Evolutionary conservation across 75 land plant genomes (phyloP), one percentile per base, ranked within the genome.

Genomic region (Azolla pinnata): DNA sequence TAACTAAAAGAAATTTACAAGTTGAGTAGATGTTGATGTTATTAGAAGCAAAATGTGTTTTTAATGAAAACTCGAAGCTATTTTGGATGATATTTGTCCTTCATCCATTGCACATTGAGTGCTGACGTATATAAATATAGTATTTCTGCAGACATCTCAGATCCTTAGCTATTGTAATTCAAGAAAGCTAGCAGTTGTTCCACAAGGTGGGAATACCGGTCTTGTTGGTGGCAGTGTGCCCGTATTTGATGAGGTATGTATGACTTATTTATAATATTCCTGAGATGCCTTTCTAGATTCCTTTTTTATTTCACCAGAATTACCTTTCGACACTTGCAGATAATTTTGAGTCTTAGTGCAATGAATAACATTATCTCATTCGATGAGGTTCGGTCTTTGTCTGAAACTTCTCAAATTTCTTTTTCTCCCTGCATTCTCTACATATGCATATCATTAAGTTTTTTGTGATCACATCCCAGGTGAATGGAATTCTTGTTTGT

Each of bases 191-290:
- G 90, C 97, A 58, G 83, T 92, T 76, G 97, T 88, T 53, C 97
- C 97, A 45, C 97, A 92, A 72, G 97, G 97, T 53, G 97, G 97
- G 19, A 92, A 92, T 64, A 88, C 97, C 40, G 87, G 97, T 58
- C 93, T 92, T 56, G 97, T 92, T 2, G 97, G 97, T 49, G 97
- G 96, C 53, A 85, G 97, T 67, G 96, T 92, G 10, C 97, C 97
- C 52, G 87, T 92, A 53, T 83, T 80, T 70, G 97, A 92, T 67
- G 97, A 92, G 87, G 97, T 92, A 67, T 57, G 34, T n/a, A n/a
- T n/a, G n/a, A n/a, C n/a, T n/a, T n/a, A n/a, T n/a, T n/a, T n/a
- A n/a, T n/a, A n/a, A n/a, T n/a, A n/a, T n/a, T n/a, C n/a, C n/a
- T n/a, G n/a, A n/a, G n/a, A n/a, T n/a, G n/a, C 57, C 29, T 56